Base-by-base conservation (phyloP, 148 eudicot species). In the Silene latifolia region DNA sequence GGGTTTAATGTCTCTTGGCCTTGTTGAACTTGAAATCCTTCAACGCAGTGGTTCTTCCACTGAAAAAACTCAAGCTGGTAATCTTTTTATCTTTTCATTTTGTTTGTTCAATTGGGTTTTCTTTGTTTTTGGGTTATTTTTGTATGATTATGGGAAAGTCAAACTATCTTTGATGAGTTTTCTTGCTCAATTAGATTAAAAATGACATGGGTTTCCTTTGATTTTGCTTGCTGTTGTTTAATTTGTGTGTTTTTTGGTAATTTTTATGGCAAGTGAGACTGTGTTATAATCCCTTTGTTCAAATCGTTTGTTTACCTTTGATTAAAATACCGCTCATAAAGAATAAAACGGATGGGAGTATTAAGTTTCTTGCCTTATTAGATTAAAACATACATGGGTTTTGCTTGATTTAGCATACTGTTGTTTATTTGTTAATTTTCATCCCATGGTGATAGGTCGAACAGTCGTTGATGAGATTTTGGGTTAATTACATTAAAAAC, bases 1-100 rank as follows among this genome's bases (percentile, higher is more conserved):
- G 64, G 98, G 98, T 7, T 77, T 94, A 72, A 94, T 91, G 98
- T 94, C 98, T 7, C 90, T 94, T 42, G 89, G 97, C 5, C 86
- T 91, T 23, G 97, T 94, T 12, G 98, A 94, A 66, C 97, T 94
- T 58, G 98, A 94, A 79, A 91, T 94, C 67, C 97, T 91, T 71
- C 93, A 88, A 51, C 76, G 96, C 0, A 90, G 97, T 81, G 98
- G 98, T 63, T 82, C 88, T 20, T 12, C 76, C 2, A 65, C 83
- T 29, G 97, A 95, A 82, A 90, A 90, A 82, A 89, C 78, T 44
- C 98, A 90, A 94, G 98, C 98, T 67, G 97, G 97, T 89, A 8
- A 32, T 32, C 35, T 32, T 35, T 14, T 53, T 19, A 12, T 69
- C 58, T 47, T 23, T 19, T 32, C 35, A 29, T 27, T 19, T 2